These are phyloP conservation scores for Pichia paraexigua DNA, from an alignment of 805 yeast species.

Conservation along the genomic window DNA sequence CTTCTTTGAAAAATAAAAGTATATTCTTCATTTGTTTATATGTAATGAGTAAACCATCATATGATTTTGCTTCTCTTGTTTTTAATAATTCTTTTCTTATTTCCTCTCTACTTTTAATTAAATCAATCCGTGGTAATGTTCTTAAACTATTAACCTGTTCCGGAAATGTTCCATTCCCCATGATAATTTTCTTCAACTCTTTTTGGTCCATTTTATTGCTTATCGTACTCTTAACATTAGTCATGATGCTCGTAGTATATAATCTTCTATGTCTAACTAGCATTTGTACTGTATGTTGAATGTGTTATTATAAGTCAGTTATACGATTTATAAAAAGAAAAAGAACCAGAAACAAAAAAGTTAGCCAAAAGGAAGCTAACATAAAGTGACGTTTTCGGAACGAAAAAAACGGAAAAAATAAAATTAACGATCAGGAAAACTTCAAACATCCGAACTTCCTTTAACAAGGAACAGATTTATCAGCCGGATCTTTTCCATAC, in stretches of 20 bases:
- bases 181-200: background rate
- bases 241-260: background rate
- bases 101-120: slow-evolving; percentile 11
- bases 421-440: too few species aligned
- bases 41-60: slow-evolving; percentile 6
- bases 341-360: background rate
- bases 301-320: background rate
- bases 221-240: background rate
- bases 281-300: background rate
- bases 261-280: background rate
- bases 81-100: slow-evolving; percentile 4
- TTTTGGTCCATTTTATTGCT: background rate
- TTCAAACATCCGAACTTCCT: background rate
- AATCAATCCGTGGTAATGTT: slow-evolving; percentile 18
- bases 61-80: slow-evolving; percentile 6
- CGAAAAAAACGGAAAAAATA: too few species aligned
- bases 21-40: slow-evolving; percentile 19
- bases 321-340: background rate
- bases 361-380: too few species aligned
- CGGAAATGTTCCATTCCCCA: background rate
- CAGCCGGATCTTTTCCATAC: slow-evolving; percentile 64
- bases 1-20: slow-evolving; percentile 47
- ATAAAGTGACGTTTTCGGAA: too few species aligned
- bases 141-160: background rate
- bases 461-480: slow-evolving; percentile 37